These are phyloP conservation scores for Xylaria multiplex DNA, from an alignment of 2,329 filamentous ascomycete genomes.

Conservation along the genomic window DNA sequence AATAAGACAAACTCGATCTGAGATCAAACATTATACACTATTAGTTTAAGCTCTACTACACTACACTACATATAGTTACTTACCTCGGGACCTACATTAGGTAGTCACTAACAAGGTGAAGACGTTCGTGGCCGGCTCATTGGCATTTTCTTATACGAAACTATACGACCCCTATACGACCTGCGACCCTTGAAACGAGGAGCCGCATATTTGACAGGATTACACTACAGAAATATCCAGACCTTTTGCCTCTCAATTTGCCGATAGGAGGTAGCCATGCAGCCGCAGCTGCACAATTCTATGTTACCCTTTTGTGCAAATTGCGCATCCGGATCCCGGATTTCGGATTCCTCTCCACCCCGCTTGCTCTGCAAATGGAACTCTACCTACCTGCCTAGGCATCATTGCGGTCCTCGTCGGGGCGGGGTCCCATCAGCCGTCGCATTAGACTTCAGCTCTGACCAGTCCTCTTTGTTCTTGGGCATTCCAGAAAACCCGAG, in stretches of 20 bases:
- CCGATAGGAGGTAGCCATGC: background rate
- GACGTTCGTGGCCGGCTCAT: too few species aligned
- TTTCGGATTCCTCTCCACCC: slow-evolving; percentile 18
- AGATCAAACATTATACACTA: background rate
- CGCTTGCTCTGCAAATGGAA: background rate
- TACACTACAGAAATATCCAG: too few species aligned
- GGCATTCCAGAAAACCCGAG: slow-evolving; percentile 2
- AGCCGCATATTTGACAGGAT: too few species aligned
- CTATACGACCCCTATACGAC: background rate
- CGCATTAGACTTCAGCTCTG: background rate
- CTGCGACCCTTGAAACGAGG: too few species aligned
- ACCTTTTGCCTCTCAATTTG: background rate
- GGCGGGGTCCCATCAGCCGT: background rate
- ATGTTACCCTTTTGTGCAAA: background rate
- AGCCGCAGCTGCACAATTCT: slow-evolving; percentile 1
- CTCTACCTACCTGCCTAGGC: background rate
- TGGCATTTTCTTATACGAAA: background rate
- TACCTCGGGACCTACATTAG: too few species aligned
- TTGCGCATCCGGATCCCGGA: slow-evolving; percentile 13
- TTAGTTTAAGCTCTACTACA: background rate
- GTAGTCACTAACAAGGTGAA: background rate
- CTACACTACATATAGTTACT: background rate
- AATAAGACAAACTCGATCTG: slow-evolving; percentile 11
- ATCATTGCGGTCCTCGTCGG: background rate
- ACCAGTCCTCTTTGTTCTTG: background rate